Evolutionary conservation across 495 filamentous ascomycete species (phyloP).

Genomic region (Podospora australis): DNA sequence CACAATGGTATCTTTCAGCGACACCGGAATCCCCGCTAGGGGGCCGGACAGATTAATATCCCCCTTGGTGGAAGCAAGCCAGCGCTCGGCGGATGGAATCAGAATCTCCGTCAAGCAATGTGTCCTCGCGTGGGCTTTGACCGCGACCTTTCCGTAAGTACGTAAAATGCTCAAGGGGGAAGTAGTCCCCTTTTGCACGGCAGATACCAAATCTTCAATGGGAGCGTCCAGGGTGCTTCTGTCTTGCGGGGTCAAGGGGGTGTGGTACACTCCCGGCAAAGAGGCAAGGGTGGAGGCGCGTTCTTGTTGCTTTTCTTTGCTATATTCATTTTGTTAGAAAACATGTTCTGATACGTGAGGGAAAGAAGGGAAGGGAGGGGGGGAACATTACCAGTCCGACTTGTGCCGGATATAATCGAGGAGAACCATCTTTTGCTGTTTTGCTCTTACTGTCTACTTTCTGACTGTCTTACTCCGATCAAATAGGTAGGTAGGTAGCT

Average conservation of each 20-base stretch:
- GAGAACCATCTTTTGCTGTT: slow-evolving; percentile 40
- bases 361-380: background rate
- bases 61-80: slow-evolving; percentile 44
- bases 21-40: slow-evolving; percentile 83
- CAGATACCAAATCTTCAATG: slow-evolving; percentile 69
- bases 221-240: slow-evolving; percentile 61
- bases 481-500: too few species aligned
- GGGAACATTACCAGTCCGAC: slow-evolving; percentile 47
- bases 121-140: slow-evolving; percentile 78
- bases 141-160: slow-evolving; percentile 84
- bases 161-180: slow-evolving; percentile 68
- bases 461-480: too few species aligned
- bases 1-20: slow-evolving; percentile 79
- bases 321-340: slow-evolving; percentile 28
- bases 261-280: slow-evolving; percentile 60
- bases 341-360: background rate
- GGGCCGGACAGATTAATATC: slow-evolving; percentile 72
- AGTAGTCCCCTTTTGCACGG: slow-evolving; percentile 63
- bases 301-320: slow-evolving; percentile 72
- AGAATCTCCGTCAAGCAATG: slow-evolving; percentile 92
- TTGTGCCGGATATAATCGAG: slow-evolving; percentile 56
- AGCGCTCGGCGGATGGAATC: slow-evolving; percentile 71
- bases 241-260: slow-evolving; percentile 54
- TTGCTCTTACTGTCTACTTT: too few species aligned
- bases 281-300: slow-evolving; percentile 61